Conservation (phyloP, 495 filamentous ascomycete species). For the Xylaria sp. region DNA sequence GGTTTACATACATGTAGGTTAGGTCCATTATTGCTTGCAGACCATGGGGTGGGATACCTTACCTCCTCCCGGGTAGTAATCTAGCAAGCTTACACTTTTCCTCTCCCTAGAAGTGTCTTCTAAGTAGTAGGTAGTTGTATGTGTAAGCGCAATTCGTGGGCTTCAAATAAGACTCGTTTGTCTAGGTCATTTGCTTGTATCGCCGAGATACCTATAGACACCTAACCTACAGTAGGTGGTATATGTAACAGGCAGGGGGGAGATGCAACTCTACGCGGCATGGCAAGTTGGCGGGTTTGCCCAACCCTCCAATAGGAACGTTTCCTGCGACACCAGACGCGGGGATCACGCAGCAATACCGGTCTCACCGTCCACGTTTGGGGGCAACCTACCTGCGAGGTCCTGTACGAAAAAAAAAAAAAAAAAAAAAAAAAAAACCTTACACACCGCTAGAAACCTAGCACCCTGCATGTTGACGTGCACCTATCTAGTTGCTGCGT, state of each 20-base stretch:
- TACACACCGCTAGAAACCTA: slow-evolving; percentile 16
- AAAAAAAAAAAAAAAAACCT: too few relatives aligned
- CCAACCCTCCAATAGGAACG: slow-evolving; percentile 2
- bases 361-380: slow-evolving; percentile 13
- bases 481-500: background rate
- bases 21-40: background rate
- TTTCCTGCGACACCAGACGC: slow-evolving; percentile 8
- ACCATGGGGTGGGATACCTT: background rate
- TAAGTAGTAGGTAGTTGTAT: background rate
- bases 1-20: too few relatives aligned
- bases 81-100: background rate
- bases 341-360: slow-evolving; percentile 4
- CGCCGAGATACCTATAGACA: background rate
- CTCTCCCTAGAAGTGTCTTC: background rate
- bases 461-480: slow-evolving; percentile 1
- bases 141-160: background rate
- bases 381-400: background rate
- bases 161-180: background rate
- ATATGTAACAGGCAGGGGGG: background rate
- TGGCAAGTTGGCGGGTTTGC: background rate
- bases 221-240: too few relatives aligned
- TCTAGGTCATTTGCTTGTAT: background rate
- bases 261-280: slow-evolving; percentile 3
- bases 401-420: background rate
- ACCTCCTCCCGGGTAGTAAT: background rate